Base-by-base conservation (phyloP, 768 basidiomycete species). In the Ramaria sp. region DNA sequence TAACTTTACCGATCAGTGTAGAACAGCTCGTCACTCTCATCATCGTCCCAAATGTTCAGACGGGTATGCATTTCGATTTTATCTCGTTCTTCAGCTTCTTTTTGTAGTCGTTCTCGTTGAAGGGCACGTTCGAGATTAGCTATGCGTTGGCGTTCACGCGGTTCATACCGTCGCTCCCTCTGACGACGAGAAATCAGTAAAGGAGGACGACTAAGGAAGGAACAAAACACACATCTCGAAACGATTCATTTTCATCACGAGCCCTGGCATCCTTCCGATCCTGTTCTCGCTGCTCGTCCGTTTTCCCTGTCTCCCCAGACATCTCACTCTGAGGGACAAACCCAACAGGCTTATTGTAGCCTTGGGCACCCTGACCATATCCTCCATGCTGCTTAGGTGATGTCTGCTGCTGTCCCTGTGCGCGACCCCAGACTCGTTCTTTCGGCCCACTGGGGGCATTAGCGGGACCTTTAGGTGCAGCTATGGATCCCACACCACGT, bases 91-190 rank as follows among this genome's bases (percentile, higher is more conserved):
- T 93, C 87, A 11, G 83, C 82, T 58, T 91, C 88, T 49, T 78
- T 80, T 38, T 83, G 78, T 4, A 79, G 78, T 6, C 80, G 78
- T 57, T 91, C 86, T 15, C 88, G 80, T 9, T 81, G 75, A 51
- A 91, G 83, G 0, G 84, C 76, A 3, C 90, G 81, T 63, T 91
- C 90, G 10, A 92, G 74, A 4, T 82, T 74, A 56, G 80, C 78
- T 58, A 95, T 86, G 51, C 93, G 82, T 7, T 82, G 75, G 30
- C 92, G 79, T 68, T 99, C 96, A 57, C 91, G 78, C 10, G 84
- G 83, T 63, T 98, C 95, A 48, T 94, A 93, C n/a, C 90, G 82
- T 7, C 93, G 83, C 68, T 98, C 94, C 47, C 92, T 84, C 92
- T 98, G 61, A 12, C 41, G 56, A 24, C 46, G 52, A 65, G 39